phyloP scores from a whole-genome alignment of 2,329 filamentous ascomycete genomes.

The Zelopaecilomyces penicillatus region DNA sequence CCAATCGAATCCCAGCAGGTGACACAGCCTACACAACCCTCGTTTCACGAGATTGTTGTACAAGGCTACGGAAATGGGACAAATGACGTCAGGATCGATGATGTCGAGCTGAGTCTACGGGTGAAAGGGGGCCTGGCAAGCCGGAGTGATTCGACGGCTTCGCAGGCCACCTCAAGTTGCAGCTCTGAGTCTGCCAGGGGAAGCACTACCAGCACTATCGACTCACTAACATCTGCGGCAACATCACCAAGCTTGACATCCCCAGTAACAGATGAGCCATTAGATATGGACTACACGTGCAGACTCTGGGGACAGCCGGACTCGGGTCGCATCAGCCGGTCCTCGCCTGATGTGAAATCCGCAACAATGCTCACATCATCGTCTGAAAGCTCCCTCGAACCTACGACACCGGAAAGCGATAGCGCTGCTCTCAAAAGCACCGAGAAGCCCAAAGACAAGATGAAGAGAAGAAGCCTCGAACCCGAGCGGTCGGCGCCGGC shows the following conservation, averaged over 20 bases:
- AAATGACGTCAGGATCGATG: slow-evolving; percentile 26
- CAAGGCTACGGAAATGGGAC: slow-evolving; percentile 47
- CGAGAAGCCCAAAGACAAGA: slow-evolving; percentile 10
- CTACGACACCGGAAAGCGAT: slow-evolving; percentile 19
- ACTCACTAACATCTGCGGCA: slow-evolving; percentile 19
- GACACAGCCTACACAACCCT: slow-evolving; percentile 12
- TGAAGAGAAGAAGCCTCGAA: slow-evolving; percentile 7
- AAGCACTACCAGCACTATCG: slow-evolving; percentile 17
- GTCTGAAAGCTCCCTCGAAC: slow-evolving; percentile 20
- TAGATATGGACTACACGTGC: slow-evolving; percentile 14
- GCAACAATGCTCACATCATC: slow-evolving; percentile 11
- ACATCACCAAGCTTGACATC: slow-evolving; percentile 15
- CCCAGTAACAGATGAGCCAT: slow-evolving; percentile 7
- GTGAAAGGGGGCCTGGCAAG: slow-evolving; percentile 11
- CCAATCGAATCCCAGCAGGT: slow-evolving; percentile 11
- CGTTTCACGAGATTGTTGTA: slow-evolving; percentile 44
- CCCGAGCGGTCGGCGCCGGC: slow-evolving; percentile 6
- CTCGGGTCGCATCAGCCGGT: slow-evolving; percentile 8
- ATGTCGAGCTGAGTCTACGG: slow-evolving; percentile 1
- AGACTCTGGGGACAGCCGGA: slow-evolving; percentile 22
- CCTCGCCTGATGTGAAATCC: background rate
- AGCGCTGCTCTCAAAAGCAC: slow-evolving; percentile 17
- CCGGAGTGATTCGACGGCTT: slow-evolving; percentile 20
- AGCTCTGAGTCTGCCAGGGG: slow-evolving; percentile 18
- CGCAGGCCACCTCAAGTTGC: slow-evolving; percentile 14